Evolutionary conservation across 1,284 basidiomycete species (phyloP), one percentile per base, ranked within the genome.

Genomic region (Trichosporon inkin): DNA sequence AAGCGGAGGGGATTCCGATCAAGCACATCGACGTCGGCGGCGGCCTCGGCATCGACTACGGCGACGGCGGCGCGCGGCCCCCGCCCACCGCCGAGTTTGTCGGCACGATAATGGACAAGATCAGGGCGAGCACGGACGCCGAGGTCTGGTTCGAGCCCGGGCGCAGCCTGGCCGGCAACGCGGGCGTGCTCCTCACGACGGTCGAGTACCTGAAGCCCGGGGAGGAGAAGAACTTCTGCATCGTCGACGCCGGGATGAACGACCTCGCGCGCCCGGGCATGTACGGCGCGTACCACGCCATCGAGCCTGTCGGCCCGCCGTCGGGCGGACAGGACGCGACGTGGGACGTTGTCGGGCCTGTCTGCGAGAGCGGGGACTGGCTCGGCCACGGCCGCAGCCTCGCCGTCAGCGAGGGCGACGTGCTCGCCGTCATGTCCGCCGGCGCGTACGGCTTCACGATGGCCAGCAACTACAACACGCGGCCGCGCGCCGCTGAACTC

Each of bases 291-390:
- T 61, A 28, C 51, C 59, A 61, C 20, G 38, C 36, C 7, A 52
- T 61, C 11, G 55, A 56, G 22, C 51, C 55, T 1, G 59, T 57
- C 5, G 17, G 3, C 2, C 13, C 38, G 19, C 28, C 32, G 5
- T 37, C 10, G 7, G 47, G 37, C 16, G 38, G 4, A 11, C 10
- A 22, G 1, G 53, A 24, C 24, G n/a, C 24, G 13, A 41, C 13
- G 3, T 61, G 53, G 22, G 59, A 61, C 19, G 35, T 61, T 32
- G 59, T 61, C 1, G 59, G 59, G 3, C 59, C 59, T 5, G 59
- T 61, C 34, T 61, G 59, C n/a, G 59, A 61, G 52, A 61, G 55
- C 11, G 59, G 59, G 19, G 59, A 61, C 41, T 61, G 59, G 59
- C 55, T 61, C 4, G 59, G 49, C 1, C 39, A 51, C 14, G 55